These are phyloP conservation scores for Schizonepeta tenuifolia DNA, from an alignment of 257 asterid species.

Conservation along the genomic window DNA sequence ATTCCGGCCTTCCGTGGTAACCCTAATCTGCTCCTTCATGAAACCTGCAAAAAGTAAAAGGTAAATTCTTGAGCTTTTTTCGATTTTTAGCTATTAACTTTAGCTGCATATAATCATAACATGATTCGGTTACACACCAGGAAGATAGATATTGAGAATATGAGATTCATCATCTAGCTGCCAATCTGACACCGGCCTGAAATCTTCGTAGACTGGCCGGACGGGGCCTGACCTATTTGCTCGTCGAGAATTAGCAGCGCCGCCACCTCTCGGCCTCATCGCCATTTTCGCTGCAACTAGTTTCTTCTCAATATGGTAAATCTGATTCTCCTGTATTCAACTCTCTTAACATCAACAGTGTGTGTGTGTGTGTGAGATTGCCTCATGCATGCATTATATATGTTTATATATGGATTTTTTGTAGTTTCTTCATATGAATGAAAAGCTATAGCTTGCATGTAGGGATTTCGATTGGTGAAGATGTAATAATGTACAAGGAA, in stretches of 20 bases:
- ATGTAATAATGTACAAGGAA: conserved; percentile 20
- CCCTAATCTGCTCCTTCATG: conserved; percentile 57
- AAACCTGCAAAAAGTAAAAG: conserved; percentile 48
- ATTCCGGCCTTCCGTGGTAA: conserved; percentile 63
- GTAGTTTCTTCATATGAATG: not conserved
- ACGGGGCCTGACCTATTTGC: conserved; percentile 40
- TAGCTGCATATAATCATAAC: not conserved
- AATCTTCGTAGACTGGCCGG: conserved; percentile 60
- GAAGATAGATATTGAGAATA: conserved; percentile 59
- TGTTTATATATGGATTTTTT: not conserved
- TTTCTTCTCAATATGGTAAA: not conserved
- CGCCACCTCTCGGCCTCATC: conserved; percentile 50
- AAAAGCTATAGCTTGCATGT: conserved; percentile 24
- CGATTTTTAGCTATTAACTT: not conserved
- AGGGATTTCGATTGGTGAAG: not conserved
- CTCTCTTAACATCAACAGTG: not conserved
- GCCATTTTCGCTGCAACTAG: conserved; percentile 43
- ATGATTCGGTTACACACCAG: conserved; percentile 50
- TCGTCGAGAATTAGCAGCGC: conserved; percentile 18
- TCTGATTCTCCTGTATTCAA: not conserved
- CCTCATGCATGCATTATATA: not conserved
- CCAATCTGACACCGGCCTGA: conserved; percentile 69
- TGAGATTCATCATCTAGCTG: conserved; percentile 58
- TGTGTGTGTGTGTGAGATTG: not conserved
- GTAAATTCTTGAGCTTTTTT: not conserved